These are phyloP conservation scores for Coelastrella sp. DNA, from an alignment of 139 green algal genomes.

Conservation along the genomic window DNA sequence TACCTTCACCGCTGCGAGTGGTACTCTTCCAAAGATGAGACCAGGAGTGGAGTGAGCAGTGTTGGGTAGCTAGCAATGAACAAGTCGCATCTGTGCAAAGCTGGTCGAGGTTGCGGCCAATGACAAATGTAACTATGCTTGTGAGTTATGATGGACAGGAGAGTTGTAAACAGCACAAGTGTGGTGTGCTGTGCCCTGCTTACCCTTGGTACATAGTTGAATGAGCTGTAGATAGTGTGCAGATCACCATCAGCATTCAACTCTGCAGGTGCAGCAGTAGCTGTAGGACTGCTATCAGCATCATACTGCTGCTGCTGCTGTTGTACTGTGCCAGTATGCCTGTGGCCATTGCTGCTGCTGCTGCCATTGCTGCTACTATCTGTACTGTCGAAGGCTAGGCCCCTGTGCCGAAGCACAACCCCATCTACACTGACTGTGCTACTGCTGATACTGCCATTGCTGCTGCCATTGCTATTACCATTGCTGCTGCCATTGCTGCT, in stretches of 20 bases:
- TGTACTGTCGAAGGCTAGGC: background rate
- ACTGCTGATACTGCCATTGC: background rate
- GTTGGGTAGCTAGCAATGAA: too few relatives aligned
- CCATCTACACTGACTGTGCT: background rate
- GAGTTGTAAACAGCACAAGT: background rate
- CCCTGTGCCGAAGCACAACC: background rate
- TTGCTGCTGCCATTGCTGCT: background rate
- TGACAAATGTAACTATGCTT: background rate
- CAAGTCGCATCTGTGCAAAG: background rate
- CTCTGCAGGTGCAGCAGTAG: background rate
- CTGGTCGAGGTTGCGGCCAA: background rate
- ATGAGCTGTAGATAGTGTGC: constrained; percentile 1
- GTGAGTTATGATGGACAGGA: background rate
- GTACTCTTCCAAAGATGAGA: too few relatives aligned
- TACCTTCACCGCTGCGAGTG: too few relatives aligned
- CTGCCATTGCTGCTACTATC: background rate
- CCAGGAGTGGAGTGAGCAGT: too few relatives aligned
- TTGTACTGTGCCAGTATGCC: background rate
- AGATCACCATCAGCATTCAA: background rate
- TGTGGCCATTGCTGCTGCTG: background rate
- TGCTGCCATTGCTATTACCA: background rate
- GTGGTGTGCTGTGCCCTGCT: background rate
- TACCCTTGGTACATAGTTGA: constrained; percentile 28
- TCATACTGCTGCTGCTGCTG: constrained; percentile 30
- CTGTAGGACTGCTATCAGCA: background rate